phyloP scores from a whole-genome alignment of 345 rosid genomes.

The Kernera saxatilis region DNA sequence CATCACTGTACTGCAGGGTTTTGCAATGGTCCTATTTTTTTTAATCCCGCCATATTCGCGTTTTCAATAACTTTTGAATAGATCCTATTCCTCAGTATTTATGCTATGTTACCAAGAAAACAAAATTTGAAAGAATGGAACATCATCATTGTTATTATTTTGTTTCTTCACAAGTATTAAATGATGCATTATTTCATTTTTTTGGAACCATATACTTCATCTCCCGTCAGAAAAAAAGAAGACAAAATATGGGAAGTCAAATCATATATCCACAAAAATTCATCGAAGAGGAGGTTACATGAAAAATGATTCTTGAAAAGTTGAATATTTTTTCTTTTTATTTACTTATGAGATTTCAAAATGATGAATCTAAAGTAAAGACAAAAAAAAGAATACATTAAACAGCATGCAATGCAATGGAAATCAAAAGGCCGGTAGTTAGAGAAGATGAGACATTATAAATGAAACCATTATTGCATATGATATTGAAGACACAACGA shows the following conservation, averaged over 20 bases:
- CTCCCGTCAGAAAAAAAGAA: not conserved
- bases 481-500: conserved; percentile 14
- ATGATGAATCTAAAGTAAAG: not conserved
- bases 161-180: not conserved
- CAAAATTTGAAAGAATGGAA: not conserved
- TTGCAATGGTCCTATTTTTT: conserved; percentile 12
- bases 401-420: conserved; percentile 10
- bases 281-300: too few species aligned
- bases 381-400: not conserved
- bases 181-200: not conserved
- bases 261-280: too few species aligned
- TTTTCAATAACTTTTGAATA: conserved; percentile 11
- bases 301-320: not conserved
- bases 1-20: conserved; percentile 20
- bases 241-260: not conserved
- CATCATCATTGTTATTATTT: not conserved
- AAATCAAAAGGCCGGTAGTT: conserved; percentile 13
- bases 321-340: not conserved
- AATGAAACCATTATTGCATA: conserved; percentile 19
- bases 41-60: conserved; percentile 23
- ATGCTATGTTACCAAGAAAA: not conserved
- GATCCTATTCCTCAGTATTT: not conserved
- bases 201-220: conserved; percentile 14
- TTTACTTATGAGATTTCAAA: not conserved
- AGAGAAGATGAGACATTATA: conserved; percentile 9